A percentile compares a stretch with the other conserved stretches of the same genome.
These are phyloP conservation scores for Medicago lupulina DNA, from an alignment of 306 rosid species.

Conservation along the genomic window DNA sequence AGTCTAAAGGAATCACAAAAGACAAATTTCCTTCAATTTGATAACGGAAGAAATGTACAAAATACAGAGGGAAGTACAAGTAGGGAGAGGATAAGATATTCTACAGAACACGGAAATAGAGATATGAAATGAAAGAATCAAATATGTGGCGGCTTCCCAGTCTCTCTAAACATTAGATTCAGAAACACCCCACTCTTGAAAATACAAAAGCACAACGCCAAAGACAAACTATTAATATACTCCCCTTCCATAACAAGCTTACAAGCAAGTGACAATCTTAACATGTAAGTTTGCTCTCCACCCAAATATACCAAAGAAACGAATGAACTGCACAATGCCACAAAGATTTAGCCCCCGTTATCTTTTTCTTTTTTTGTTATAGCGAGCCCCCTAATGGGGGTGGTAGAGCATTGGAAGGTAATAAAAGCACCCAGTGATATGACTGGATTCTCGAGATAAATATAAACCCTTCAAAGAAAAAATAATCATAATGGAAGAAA, in stretches of 20 bases:
- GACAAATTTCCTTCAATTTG: too few species aligned
- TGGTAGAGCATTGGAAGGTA: not conserved
- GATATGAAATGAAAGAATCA: not conserved
- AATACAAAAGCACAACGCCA: not conserved
- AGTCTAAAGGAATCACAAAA: too few species aligned
- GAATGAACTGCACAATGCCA: not conserved
- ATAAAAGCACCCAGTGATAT: not conserved
- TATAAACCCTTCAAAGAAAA: conserved; percentile 1
- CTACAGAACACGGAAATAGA: not conserved
- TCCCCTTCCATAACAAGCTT: not conserved
- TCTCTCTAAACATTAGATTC: not conserved
- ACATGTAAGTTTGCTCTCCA: not conserved
- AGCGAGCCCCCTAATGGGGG: not conserved
- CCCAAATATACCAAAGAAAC: not conserved
- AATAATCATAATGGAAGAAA: not conserved
- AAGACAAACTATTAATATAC: not conserved
- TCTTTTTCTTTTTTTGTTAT: not conserved
- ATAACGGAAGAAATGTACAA: not conserved
- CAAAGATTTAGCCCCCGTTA: not conserved
- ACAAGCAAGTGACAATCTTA: not conserved
- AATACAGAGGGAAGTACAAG: conserved; percentile 1
- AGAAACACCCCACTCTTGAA: not conserved
- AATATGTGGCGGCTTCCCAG: not conserved
- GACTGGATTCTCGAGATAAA: not conserved
- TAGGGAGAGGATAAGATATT: not conserved